Percentiles rank a stretch among this genome's conserved stretches.
Conservation (phyloP, 192 early-diverging fungal genomes). For the Backusella tuberculispora region DNA sequence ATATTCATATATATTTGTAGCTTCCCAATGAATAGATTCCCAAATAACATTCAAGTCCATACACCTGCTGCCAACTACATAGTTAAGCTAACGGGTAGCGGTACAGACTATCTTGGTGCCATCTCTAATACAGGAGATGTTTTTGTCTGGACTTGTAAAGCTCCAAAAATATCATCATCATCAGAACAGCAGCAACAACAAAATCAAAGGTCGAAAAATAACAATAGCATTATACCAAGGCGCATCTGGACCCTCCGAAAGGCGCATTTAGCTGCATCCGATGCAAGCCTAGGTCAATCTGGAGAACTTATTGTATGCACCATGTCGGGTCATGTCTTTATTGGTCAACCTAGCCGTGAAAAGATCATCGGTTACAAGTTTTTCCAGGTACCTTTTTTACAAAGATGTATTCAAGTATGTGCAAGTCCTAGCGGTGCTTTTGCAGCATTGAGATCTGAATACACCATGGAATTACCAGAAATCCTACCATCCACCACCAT, state of each 20-base stretch:
- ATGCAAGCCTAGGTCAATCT: conserved; percentile 73
- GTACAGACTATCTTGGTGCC: conserved; percentile 37
- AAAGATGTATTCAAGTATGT: conserved; percentile 59
- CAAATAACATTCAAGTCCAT: conserved; percentile 31
- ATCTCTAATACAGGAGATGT: conserved; percentile 54
- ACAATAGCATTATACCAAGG: conserved; percentile 37
- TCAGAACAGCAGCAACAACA: not conserved
- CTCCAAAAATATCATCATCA: conserved; percentile 1
- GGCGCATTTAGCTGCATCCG: conserved; percentile 49
- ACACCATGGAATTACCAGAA: not conserved
- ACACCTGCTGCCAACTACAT: conserved; percentile 20
- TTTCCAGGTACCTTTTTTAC: conserved; percentile 55
- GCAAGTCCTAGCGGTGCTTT: conserved; percentile 67
- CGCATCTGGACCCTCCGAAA: conserved; percentile 63
- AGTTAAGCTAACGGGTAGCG: conserved; percentile 30
- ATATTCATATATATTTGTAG: not conserved
- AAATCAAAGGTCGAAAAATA: not conserved
- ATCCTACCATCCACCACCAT: not conserved
- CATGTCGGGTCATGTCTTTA: conserved; percentile 64
- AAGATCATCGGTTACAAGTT: conserved; percentile 55
- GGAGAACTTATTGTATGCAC: conserved; percentile 70
- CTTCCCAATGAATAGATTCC: conserved; percentile 44
- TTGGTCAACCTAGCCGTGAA: conserved; percentile 48
- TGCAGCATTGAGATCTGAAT: conserved; percentile 63
- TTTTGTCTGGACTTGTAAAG: conserved; percentile 55